Conservation (phyloP, 2,329 filamentous ascomycete species). For the Colletotrichum sp. region DNA sequence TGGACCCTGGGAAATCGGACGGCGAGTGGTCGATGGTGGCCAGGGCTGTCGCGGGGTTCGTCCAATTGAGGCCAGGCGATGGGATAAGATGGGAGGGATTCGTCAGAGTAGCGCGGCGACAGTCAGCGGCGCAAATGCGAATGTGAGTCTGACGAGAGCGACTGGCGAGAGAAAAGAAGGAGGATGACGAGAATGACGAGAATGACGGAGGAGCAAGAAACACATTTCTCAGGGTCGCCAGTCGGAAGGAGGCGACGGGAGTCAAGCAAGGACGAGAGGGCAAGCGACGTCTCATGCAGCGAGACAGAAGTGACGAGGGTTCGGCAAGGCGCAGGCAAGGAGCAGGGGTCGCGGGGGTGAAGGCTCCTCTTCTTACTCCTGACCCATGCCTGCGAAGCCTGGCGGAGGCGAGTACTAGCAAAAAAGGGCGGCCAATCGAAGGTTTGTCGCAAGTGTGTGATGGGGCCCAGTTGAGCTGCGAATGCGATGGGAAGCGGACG, state of each 20-base stretch:
- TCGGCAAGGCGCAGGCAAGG: background rate
- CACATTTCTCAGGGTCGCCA: conserved; percentile 1
- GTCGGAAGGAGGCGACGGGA: background rate
- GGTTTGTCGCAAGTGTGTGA: background rate
- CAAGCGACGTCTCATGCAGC: conserved; percentile 5
- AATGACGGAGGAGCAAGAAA: background rate
- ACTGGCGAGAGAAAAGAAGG: background rate
- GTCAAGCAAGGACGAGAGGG: background rate
- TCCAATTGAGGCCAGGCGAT: background rate
- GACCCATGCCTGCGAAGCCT: background rate
- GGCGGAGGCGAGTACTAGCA: background rate
- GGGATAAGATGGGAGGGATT: background rate
- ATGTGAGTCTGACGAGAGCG: background rate
- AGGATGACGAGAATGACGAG: background rate
- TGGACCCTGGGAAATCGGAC: background rate
- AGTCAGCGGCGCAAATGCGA: background rate
- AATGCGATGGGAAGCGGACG: background rate
- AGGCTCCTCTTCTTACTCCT: background rate
- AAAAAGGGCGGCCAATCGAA: background rate
- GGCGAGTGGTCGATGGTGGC: background rate
- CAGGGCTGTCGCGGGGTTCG: background rate
- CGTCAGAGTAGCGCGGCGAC: background rate
- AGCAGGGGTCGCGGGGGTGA: background rate
- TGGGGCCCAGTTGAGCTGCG: background rate
- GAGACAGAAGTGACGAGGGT: conserved; percentile 12